A percentile compares a stretch with the other conserved stretches of the same genome.
Evolutionary conservation across 306 rosid species (phyloP).

Genomic region (Casuarina glauca): DNA sequence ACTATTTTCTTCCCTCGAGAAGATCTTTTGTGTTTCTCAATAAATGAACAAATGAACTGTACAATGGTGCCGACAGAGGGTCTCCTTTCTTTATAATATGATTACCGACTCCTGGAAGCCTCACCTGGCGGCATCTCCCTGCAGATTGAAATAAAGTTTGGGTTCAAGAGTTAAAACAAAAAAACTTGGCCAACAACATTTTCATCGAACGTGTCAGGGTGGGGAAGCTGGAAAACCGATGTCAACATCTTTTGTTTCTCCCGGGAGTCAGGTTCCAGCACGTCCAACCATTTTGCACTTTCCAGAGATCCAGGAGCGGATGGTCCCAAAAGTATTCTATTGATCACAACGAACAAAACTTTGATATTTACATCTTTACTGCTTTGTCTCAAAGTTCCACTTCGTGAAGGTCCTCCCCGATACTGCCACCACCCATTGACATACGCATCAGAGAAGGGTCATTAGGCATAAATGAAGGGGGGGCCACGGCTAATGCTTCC

Average conservation of each 20-base stretch:
- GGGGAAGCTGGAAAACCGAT: constrained; percentile 22
- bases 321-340: constrained; percentile 41
- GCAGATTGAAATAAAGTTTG: constrained; percentile 35
- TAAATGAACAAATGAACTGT: constrained; percentile 69
- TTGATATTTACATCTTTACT: constrained; percentile 65
- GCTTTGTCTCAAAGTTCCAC: constrained; percentile 74
- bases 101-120: constrained; percentile 41
- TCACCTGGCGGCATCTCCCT: constrained; percentile 31
- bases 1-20: constrained; percentile 38
- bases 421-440: constrained; percentile 45
- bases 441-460: constrained; percentile 39
- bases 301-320: constrained; percentile 48
- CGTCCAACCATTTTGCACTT: constrained; percentile 37
- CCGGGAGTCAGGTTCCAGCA: constrained; percentile 36
- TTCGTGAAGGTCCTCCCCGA: constrained; percentile 77
- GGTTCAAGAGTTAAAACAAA: constrained; percentile 22
- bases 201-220: constrained; percentile 24
- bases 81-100: constrained; percentile 31
- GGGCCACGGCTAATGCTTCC: constrained; percentile 52
- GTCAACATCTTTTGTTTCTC: constrained; percentile 23
- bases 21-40: constrained; percentile 42
- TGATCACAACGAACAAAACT: constrained; percentile 63
- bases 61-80: constrained; percentile 47
- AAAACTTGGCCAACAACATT: constrained; percentile 33
- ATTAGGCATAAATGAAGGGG: constrained; percentile 44